Evolutionary conservation across 129 eudicot genomes (phyloP).

Genomic region (Arctium lappa): DNA sequence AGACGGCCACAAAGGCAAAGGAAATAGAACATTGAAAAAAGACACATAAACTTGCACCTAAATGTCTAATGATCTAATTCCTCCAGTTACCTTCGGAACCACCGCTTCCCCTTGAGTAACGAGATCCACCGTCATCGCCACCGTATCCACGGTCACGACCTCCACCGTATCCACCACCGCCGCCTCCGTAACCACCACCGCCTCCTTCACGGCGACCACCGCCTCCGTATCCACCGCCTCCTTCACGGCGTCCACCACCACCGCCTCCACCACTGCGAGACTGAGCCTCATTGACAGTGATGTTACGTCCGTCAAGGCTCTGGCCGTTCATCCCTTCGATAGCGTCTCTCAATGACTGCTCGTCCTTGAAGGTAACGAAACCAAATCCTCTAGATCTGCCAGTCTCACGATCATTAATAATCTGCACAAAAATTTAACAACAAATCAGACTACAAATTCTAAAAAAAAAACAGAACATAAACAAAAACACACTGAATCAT

Average conservation of each 20-base stretch:
- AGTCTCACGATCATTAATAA: conserved; percentile 75
- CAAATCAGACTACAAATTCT: conserved; percentile 2
- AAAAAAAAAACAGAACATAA: neutral
- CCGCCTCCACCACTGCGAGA: conserved; percentile 66
- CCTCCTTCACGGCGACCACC: conserved; percentile 40
- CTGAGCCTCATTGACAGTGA: conserved; percentile 87
- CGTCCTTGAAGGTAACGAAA: conserved; percentile 64
- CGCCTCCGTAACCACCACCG: conserved; percentile 37
- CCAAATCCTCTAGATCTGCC: conserved; percentile 87
- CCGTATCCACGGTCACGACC: conserved; percentile 43
- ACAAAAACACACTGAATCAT: neutral
- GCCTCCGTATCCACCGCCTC: conserved; percentile 37
- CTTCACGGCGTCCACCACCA: conserved; percentile 46
- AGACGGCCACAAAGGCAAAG: neutral
- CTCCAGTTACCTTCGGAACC: conserved; percentile 28
- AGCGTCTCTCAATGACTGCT: conserved; percentile 58
- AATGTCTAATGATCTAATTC: neutral
- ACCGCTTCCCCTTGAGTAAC: conserved; percentile 27
- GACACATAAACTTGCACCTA: neutral
- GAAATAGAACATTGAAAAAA: neutral
- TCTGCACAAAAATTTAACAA: conserved; percentile 27
- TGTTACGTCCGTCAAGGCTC: conserved; percentile 71
- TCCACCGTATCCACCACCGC: conserved; percentile 37
- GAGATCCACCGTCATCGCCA: conserved; percentile 32
- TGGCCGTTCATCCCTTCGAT: conserved; percentile 85